Base-by-base conservation (phyloP, 2,329 filamentous ascomycete genomes). In the Calycina herbarum region DNA sequence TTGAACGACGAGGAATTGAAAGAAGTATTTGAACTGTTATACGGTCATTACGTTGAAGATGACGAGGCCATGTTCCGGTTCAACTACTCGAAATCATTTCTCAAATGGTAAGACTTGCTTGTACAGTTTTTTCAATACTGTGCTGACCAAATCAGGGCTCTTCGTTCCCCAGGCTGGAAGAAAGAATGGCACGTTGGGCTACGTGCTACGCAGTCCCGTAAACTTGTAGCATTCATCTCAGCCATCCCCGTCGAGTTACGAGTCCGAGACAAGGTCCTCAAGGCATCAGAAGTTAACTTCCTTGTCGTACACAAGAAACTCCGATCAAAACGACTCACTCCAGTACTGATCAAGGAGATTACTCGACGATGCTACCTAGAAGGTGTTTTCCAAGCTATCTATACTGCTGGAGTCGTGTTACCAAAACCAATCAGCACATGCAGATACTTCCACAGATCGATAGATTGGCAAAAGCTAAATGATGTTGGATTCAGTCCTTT, bases 301-400 rank as follows among this genome's bases (percentile, higher is more conserved):
- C 89, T 99, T 71, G 96, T 94, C 75, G 90, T 99, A 64, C 95
- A 99, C 84, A 98, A 98, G 84, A 98, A 98, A 80, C 87, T 99
- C 38, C 92, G 95, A 61, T 88, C 91, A 65, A 97, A 98, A 82
- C 89, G 95, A 63, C 87, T 99, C 56, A 89, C 95, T 0, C 95
- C 95, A 0, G 91, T 98, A 1, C 86, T 99, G 62, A 99, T 99
- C 82, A 97, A 97, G 79, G 95, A 99, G 78, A 93, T 99, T 73
- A 99, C 95, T 5, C 90, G 95, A 59, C 86, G 93, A 69, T 96
- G 93, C 82, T 96, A 98, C 78, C 80, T 93, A 59, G 84, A 91
- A 69, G 91, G 89, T 64, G 90, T 96, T 70, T 98, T 91, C 85
- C 95, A 99, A 79, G 95, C 94, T 60, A 92, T 99, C 66, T 98